Evolutionary conservation across 2,329 filamentous ascomycete species (phyloP).

Genomic region (Aspergillus sergii): DNA sequence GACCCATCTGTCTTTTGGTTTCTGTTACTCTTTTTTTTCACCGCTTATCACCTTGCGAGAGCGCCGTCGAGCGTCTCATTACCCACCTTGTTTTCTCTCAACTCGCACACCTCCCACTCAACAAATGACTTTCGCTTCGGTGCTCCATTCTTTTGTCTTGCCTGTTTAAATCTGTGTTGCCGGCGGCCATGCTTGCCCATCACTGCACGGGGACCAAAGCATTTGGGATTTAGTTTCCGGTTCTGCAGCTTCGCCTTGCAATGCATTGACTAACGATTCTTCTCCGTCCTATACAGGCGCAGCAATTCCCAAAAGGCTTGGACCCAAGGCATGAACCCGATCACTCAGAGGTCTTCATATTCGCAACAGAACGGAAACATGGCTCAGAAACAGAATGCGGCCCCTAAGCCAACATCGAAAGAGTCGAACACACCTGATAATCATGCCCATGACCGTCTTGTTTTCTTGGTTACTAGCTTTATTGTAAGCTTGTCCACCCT

Average conservation of each 20-base stretch:
- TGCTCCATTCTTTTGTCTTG: background rate
- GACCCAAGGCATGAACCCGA: constrained; percentile 63
- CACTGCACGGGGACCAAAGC: background rate
- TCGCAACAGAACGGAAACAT: constrained; percentile 58
- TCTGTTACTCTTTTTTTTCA: constrained; percentile 11
- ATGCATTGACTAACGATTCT: constrained; percentile 25
- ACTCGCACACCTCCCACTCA: background rate
- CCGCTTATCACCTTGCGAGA: constrained; percentile 15
- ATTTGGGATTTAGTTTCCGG: background rate
- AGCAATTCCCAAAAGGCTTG: constrained; percentile 62
- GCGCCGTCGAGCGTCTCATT: constrained; percentile 1
- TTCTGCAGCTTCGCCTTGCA: background rate
- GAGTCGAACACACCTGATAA: constrained; percentile 58
- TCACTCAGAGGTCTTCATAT: constrained; percentile 58
- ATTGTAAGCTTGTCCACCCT: constrained; percentile 51
- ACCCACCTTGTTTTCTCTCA: constrained; percentile 2
- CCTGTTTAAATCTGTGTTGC: background rate
- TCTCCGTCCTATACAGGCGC: constrained; percentile 40
- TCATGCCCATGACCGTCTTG: constrained; percentile 62
- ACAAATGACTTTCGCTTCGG: background rate
- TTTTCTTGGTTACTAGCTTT: constrained; percentile 61
- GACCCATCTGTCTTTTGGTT: background rate
- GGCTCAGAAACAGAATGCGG: constrained; percentile 44
- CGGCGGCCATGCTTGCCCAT: background rate
- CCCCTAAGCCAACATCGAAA: constrained; percentile 44